Evolutionary conservation across 2,329 filamentous ascomycete genomes (phyloP).

Genomic region (Mycogone perniciosa): DNA sequence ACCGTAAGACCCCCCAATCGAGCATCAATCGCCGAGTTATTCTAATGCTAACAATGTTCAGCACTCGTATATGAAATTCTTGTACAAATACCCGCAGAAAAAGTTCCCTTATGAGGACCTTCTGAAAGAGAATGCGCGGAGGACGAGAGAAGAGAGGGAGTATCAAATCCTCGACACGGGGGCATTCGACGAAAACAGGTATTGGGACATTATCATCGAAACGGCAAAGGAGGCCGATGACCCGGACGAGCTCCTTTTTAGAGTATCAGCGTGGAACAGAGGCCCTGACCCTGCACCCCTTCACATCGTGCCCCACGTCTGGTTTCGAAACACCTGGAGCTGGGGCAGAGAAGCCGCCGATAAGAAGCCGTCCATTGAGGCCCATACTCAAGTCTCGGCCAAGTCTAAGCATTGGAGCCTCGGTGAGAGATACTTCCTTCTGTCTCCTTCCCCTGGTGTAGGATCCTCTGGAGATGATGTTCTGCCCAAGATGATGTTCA

Average conservation of each 20-base stretch:
- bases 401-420: conserved; percentile 75
- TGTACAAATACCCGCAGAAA: conserved; percentile 94
- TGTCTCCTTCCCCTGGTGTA: conserved; percentile 84
- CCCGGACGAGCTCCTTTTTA: conserved; percentile 85
- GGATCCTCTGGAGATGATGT: conserved; percentile 76
- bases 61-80: conserved; percentile 98
- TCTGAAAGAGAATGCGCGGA: conserved; percentile 72
- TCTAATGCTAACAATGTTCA: conserved; percentile 30
- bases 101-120: conserved; percentile 90
- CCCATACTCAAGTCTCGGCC: conserved; percentile 58
- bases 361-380: conserved; percentile 72
- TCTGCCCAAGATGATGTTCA: conserved; percentile 79
- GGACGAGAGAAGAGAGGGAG: conserved; percentile 71
- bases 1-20: conserved; percentile 34
- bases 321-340: conserved; percentile 96
- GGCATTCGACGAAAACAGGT: conserved; percentile 78
- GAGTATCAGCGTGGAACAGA: conserved; percentile 93
- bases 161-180: conserved; percentile 91
- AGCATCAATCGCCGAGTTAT: neutral
- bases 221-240: conserved; percentile 91
- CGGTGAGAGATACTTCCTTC: conserved; percentile 74
- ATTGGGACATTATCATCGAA: conserved; percentile 97
- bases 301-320: conserved; percentile 90
- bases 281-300: conserved; percentile 84
- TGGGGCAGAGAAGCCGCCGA: conserved; percentile 76